phyloP scores from a whole-genome alignment of 2,329 filamentous ascomycete genomes.

The Diaporthe vaccinii region DNA sequence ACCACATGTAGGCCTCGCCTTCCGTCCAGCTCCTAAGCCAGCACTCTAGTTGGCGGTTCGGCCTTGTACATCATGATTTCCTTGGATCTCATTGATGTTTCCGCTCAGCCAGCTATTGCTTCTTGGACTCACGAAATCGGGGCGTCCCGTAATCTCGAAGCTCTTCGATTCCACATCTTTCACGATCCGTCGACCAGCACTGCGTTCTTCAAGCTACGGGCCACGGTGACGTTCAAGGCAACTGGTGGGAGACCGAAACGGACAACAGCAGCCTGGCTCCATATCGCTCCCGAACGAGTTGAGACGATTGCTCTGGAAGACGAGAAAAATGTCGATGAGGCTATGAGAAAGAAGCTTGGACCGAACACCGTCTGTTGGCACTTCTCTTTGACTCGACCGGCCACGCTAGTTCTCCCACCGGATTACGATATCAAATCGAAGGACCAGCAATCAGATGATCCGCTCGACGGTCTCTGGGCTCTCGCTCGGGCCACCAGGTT shows the following conservation, averaged over 20 bases:
- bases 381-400: constrained; percentile 11
- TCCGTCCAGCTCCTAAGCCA: not conserved
- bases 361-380: constrained; percentile 22
- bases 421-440: constrained; percentile 26
- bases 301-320: constrained; percentile 14
- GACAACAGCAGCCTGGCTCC: constrained; percentile 31
- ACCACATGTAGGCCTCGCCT: constrained; percentile 6
- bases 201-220: constrained; percentile 34
- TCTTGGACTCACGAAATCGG: not conserved
- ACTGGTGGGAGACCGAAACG: not conserved
- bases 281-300: constrained; percentile 12
- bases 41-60: no score
- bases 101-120: constrained; percentile 19
- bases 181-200: constrained; percentile 29
- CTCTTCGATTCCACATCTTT: constrained; percentile 11
- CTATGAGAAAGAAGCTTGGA: constrained; percentile 27
- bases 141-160: not conserved
- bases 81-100: constrained; percentile 7
- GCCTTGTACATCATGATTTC: not conserved
- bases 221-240: constrained; percentile 21
- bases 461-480: constrained; percentile 3
- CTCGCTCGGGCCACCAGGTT: constrained; percentile 16
- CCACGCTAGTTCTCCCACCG: constrained; percentile 22
- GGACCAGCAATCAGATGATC: not conserved
- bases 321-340: constrained; percentile 5